Evolutionary conservation across 2,329 filamentous ascomycete species (phyloP).

Genomic region (Macroventuria anomochaeta): DNA sequence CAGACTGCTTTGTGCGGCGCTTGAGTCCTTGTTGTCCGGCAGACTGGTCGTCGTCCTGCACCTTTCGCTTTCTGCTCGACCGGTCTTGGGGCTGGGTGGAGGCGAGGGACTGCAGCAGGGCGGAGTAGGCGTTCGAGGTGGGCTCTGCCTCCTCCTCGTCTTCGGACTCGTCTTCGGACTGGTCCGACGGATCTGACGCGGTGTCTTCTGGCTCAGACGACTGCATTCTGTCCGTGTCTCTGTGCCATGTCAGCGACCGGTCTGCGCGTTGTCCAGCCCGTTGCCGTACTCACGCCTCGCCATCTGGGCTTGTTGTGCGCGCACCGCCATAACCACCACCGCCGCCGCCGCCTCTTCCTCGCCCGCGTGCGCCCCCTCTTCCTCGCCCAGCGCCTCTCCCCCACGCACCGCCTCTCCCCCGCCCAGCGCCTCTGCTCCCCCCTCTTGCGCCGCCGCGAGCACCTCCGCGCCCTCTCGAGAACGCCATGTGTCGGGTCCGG

Average conservation of each 20-base stretch:
- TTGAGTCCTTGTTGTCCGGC: not conserved
- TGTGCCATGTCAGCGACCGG: constrained; percentile 24
- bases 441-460: constrained; percentile 1
- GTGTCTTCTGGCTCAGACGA: constrained; percentile 30
- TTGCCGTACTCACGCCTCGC: constrained; percentile 41
- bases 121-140: constrained; percentile 58
- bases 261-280: constrained; percentile 2
- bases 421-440: constrained; percentile 22
- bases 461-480: constrained; percentile 22
- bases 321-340: constrained; percentile 38
- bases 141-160: constrained; percentile 31
- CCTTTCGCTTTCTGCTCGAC: constrained; percentile 61
- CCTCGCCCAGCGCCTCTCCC: constrained; percentile 21
- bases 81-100: constrained; percentile 52
- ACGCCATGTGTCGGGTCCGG: too few species aligned
- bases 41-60: constrained; percentile 43
- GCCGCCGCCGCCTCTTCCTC: constrained; percentile 37
- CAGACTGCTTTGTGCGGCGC: constrained; percentile 9
- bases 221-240: constrained; percentile 23
- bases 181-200: constrained; percentile 34
- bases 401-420: constrained; percentile 34
- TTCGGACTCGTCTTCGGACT: constrained; percentile 39
- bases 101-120: constrained; percentile 62
- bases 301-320: constrained; percentile 35
- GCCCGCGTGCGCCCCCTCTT: constrained; percentile 34